Percentiles rank a stretch among this genome's conserved stretches.
phyloP scores from a whole-genome alignment of 495 filamentous ascomycete genomes.

The Podospora bellae-mahoneyi region DNA sequence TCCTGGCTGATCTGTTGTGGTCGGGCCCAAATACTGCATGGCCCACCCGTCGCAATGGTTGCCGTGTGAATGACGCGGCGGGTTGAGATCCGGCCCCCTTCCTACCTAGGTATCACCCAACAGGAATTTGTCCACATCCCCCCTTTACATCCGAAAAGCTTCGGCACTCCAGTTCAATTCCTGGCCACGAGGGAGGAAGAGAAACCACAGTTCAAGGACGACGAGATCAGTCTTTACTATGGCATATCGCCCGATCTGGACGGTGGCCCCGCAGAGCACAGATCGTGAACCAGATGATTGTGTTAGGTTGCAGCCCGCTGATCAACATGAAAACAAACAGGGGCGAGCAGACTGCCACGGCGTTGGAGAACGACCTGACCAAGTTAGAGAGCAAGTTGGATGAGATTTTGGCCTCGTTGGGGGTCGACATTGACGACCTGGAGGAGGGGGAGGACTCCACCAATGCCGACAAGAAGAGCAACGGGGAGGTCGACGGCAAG shows the following conservation, averaged over 20 bases:
- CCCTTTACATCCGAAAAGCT: background rate
- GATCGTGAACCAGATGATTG: background rate
- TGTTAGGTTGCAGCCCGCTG: background rate
- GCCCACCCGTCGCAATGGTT: background rate
- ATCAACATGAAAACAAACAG: constrained; percentile 30
- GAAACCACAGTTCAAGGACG: background rate
- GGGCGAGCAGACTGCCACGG: constrained; percentile 53
- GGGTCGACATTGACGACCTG: constrained; percentile 3
- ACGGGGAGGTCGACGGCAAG: background rate
- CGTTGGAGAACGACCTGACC: constrained; percentile 52
- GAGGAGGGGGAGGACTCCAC: constrained; percentile 8
- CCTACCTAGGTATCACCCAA: background rate
- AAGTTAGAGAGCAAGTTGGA: constrained; percentile 54
- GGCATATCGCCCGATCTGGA: background rate
- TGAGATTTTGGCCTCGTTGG: constrained; percentile 44
- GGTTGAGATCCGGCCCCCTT: background rate
- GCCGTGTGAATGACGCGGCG: background rate
- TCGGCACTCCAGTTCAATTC: background rate
- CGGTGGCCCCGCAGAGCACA: background rate
- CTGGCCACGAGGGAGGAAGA: background rate
- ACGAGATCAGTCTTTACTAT: background rate
- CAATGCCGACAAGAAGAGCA: background rate
- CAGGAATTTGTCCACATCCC: background rate
- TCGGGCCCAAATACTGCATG: background rate
- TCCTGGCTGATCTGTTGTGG: background rate